Conservation (phyloP, 495 filamentous ascomycete genomes). For the Sphaerosporella brunnea region DNA sequence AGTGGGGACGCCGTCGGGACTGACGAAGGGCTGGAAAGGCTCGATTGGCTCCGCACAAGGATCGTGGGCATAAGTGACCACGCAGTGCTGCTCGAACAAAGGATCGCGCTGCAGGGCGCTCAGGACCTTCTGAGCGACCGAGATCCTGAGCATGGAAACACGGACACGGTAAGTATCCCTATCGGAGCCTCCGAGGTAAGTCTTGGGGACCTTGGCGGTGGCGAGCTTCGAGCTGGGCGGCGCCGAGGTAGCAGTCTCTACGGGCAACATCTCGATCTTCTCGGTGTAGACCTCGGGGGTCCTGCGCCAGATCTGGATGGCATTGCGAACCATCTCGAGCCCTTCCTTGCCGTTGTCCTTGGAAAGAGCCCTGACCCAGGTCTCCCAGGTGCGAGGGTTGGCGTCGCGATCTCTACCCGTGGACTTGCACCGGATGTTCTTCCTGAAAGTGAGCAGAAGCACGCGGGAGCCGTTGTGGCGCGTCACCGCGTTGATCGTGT, state of each 20-base stretch:
- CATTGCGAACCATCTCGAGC: background rate
- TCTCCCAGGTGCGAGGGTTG: background rate
- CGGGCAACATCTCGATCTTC: background rate
- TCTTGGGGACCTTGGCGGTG: background rate
- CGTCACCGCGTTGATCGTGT: background rate
- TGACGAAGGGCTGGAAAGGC: too few species aligned
- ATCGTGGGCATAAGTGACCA: background rate
- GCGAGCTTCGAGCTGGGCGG: background rate
- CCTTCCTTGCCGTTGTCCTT: constrained; percentile 1
- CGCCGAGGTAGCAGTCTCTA: background rate
- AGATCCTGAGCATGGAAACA: background rate
- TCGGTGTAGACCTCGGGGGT: constrained; percentile 1
- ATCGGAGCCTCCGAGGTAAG: background rate
- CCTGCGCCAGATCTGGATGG: constrained; percentile 1
- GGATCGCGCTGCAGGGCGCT: background rate
- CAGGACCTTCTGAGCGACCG: background rate
- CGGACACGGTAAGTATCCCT: background rate
- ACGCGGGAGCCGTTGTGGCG: background rate
- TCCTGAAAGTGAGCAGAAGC: constrained; percentile 1
- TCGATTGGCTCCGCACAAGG: constrained; percentile 1
- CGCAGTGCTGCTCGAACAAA: background rate
- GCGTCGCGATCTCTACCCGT: too few species aligned
- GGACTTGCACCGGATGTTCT: background rate
- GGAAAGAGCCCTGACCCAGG: background rate
- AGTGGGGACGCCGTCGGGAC: too few species aligned